Conservation (phyloP, 768 basidiomycete genomes). For the Brasilioporus rufonigricans region DNA sequence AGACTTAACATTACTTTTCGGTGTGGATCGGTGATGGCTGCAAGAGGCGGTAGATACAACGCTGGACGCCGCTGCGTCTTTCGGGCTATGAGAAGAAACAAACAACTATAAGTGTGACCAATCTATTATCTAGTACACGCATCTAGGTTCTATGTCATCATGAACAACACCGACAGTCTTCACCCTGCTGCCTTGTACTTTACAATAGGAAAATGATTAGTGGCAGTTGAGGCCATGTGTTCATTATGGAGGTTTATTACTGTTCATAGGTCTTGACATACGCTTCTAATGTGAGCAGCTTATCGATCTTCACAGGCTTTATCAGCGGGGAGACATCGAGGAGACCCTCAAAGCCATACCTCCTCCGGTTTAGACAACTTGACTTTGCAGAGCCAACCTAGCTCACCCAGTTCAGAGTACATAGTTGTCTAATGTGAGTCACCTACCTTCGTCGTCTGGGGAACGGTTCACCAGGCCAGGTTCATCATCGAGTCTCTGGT, state of each 20-base stretch:
- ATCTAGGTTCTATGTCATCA: slow-evolving; percentile 2
- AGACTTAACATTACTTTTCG: too few relatives aligned
- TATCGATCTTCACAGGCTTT: slow-evolving; percentile 50
- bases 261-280: slow-evolving; percentile 64
- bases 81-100: not conserved
- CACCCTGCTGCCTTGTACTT: not conserved
- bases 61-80: too few relatives aligned
- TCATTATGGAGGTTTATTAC: slow-evolving; percentile 16
- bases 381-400: slow-evolving; percentile 98
- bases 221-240: slow-evolving; percentile 27
- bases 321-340: not conserved
- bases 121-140: slow-evolving; percentile 15
- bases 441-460: slow-evolving; percentile 76
- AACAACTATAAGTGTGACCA: not conserved
- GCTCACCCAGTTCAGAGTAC: not conserved
- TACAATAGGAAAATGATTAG: not conserved
- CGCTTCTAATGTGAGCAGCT: slow-evolving; percentile 69
- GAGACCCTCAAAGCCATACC: slow-evolving; percentile 40
- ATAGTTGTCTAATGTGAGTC: not conserved
- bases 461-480: slow-evolving; percentile 89
- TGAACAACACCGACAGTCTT: not conserved
- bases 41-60: too few relatives aligned
- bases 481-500: slow-evolving; percentile 59
- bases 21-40: too few relatives aligned
- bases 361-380: slow-evolving; percentile 74